phyloP scores from a whole-genome alignment of 2,329 filamentous ascomycete species.

The Paecilomyces formosus region DNA sequence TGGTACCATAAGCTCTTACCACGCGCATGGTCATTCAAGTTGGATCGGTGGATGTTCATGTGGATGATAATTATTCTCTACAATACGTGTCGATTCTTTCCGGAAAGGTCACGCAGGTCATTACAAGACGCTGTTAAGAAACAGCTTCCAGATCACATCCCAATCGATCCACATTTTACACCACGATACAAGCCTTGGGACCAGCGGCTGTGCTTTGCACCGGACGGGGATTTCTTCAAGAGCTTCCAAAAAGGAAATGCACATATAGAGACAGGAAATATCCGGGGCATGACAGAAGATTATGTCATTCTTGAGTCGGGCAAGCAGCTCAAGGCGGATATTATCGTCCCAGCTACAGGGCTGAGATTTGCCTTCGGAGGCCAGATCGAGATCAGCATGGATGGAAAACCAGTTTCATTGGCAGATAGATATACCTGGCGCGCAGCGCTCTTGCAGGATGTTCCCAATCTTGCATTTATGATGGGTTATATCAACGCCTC shows the following conservation, averaged over 20 bases:
- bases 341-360: slow-evolving; percentile 22
- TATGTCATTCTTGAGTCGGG: slow-evolving; percentile 38
- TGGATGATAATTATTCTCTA: not conserved
- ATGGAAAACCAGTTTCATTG: slow-evolving; percentile 12
- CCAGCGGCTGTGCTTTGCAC: slow-evolving; percentile 55
- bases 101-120: not conserved
- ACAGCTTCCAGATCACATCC: slow-evolving; percentile 21
- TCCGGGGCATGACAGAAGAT: slow-evolving; percentile 36
- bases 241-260: slow-evolving; percentile 38
- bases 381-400: slow-evolving; percentile 14
- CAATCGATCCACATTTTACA: slow-evolving; percentile 51
- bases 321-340: slow-evolving; percentile 13
- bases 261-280: slow-evolving; percentile 41
- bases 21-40: not conserved
- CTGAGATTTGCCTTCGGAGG: slow-evolving; percentile 17
- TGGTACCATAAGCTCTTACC: slow-evolving; percentile 33
- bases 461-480: slow-evolving; percentile 17
- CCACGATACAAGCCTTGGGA: slow-evolving; percentile 56
- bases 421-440: slow-evolving; percentile 18
- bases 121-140: not conserved
- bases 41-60: not conserved
- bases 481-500: slow-evolving; percentile 18
- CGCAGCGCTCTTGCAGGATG: slow-evolving; percentile 16
- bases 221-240: slow-evolving; percentile 46
- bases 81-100: not conserved